Percentiles rank a stretch among this genome's conserved stretches.
phyloP scores from a whole-genome alignment of 2,329 filamentous ascomycete species.

The Chalaropsis ovoidea region DNA sequence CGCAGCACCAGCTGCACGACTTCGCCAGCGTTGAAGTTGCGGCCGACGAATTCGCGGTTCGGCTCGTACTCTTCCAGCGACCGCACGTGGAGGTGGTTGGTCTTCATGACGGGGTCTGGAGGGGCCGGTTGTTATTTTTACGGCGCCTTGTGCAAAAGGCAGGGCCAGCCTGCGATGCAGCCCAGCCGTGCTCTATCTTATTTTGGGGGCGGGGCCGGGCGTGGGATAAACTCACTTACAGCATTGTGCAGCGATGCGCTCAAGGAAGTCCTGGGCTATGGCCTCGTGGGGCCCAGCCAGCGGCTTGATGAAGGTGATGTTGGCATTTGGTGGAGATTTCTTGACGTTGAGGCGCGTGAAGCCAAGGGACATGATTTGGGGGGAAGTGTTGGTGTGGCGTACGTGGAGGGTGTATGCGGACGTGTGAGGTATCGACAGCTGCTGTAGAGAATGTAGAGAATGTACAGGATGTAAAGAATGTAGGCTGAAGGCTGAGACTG shows the following conservation, averaged over 20 bases:
- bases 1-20: slow-evolving; percentile 76
- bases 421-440: not conserved
- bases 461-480: too few species aligned
- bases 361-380: slow-evolving; percentile 56
- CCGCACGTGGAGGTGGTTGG: slow-evolving; percentile 50
- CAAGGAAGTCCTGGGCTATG: slow-evolving; percentile 58
- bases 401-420: not conserved
- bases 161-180: not conserved
- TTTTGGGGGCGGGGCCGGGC: not conserved
- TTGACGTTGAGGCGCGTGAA: slow-evolving; percentile 70
- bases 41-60: slow-evolving; percentile 73
- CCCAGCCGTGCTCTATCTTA: not conserved
- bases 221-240: slow-evolving; percentile 35
- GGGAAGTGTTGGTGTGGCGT: not conserved
- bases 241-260: slow-evolving; percentile 72
- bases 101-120: slow-evolving; percentile 57
- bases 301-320: slow-evolving; percentile 78
- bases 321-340: slow-evolving; percentile 61
- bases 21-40: slow-evolving; percentile 85
- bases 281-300: slow-evolving; percentile 54
- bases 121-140: not conserved
- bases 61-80: slow-evolving; percentile 72
- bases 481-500: too few species aligned
- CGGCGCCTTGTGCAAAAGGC: not conserved
- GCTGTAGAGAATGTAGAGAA: too few species aligned